Base-by-base conservation (phyloP, 768 basidiomycete species). In the Psilocybe cyanescens region DNA sequence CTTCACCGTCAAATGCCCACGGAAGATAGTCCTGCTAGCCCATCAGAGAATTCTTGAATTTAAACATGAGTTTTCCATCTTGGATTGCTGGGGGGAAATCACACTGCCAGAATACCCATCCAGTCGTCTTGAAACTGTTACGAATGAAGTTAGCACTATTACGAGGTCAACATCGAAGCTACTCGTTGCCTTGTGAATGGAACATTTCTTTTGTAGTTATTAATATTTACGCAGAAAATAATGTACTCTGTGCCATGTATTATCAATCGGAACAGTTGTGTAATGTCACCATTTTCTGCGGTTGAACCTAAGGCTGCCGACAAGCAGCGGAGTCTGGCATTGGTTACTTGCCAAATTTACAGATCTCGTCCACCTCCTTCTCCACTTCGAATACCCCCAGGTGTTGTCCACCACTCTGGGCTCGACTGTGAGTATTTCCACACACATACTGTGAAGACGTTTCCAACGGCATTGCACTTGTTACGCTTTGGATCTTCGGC, bases 251-350 rank as follows among this genome's bases (percentile, higher is more conserved):
- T 44, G 41, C 41, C 41, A 16, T 44, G 41, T 44, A 44, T 44
- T 44, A 44, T 44, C 41, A 44, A 44, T 44, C 41, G 24, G n/a
- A 28, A 49, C 30, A 16, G 29, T 33, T 50, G 41, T 50, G 1
- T 45, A 31, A 24, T n/a, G 44, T 29, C n/a, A 9, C 19, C 9
- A 24, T 33, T 46, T 19, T 44, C 9, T 46, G 44, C 44, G 55
- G 46, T 8, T 7, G 53, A 48, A 35, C 3, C 52, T 49, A 28
- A 55, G 45, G 57, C 52, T 70, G 67, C 67, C 67, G 69, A 65
- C 55, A 64, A 63, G 51, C 33, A 37, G 70, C 70, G 68, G 70
- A 71, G 68, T 71, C 69, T 48, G 56, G 55, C 30, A 19, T 12
- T 51, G 50, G 50, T 30, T 17, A 62, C 19, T 61, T 64, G 55